A percentile compares a stretch with the other conserved stretches of the same genome.
Conservation (phyloP, 768 basidiomycete genomes). For the Pleurotus cornucopiae region DNA sequence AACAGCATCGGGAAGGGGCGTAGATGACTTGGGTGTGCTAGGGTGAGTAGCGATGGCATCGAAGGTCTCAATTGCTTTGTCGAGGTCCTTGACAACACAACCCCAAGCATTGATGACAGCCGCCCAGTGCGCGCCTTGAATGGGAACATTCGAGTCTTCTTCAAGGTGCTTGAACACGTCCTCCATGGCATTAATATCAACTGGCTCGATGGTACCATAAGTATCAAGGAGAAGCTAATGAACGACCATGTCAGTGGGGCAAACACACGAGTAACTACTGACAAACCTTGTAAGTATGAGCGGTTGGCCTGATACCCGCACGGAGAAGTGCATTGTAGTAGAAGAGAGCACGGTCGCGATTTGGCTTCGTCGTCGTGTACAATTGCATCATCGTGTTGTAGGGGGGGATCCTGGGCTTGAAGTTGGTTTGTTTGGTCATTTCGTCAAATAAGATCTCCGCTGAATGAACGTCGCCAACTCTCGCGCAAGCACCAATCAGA, state of each 20-base stretch:
- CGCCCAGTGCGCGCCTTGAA: constrained; percentile 57
- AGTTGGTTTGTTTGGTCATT: constrained; percentile 71
- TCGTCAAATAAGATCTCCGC: constrained; percentile 84
- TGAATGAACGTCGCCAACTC: constrained; percentile 81
- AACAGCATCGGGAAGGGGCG: constrained; percentile 70
- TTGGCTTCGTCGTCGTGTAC: constrained; percentile 87
- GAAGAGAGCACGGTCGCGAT: constrained; percentile 68
- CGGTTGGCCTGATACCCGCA: constrained; percentile 67
- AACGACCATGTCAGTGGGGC: constrained; percentile 7
- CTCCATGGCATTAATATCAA: constrained; percentile 72
- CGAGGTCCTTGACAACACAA: constrained; percentile 70
- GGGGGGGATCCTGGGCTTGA: constrained; percentile 87
- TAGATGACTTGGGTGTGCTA: constrained; percentile 29
- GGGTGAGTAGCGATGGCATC: constrained; percentile 56
- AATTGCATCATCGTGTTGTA: constrained; percentile 99
- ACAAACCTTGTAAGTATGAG: constrained; percentile 90
- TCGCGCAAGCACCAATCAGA: constrained; percentile 88
- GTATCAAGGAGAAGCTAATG: constrained; percentile 80
- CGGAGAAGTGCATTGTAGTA: constrained; percentile 67
- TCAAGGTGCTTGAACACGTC: constrained; percentile 59
- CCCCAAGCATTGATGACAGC: constrained; percentile 89
- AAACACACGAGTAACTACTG: neutral
- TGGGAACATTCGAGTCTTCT: constrained; percentile 35
- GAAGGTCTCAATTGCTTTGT: constrained; percentile 74
- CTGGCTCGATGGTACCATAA: constrained; percentile 81